Base-by-base conservation (phyloP, 176 grass and related monocot species). In the Dendrocalamus sinicus region DNA sequence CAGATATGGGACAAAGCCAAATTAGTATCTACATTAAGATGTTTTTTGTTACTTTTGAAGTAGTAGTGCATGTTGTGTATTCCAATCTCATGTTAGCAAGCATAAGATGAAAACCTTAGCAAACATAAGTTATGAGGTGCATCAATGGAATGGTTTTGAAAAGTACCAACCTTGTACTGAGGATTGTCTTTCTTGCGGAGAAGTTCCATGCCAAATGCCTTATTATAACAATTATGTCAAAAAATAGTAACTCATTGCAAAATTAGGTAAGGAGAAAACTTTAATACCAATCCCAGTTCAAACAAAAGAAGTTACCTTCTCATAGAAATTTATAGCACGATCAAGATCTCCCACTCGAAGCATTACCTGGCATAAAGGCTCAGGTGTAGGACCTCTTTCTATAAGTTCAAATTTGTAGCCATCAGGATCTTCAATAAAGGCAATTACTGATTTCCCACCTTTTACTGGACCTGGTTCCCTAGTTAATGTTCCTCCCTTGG, bases 131-230 rank as follows among this genome's bases (percentile, higher is more conserved):
- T 2, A 84, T 41, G 30, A 50, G 51, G 1, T 67, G 26, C 8
- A n/a, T 54, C 80, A 41, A 46, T 86, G 22, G 1, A 14, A 48
- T 58, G 44, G 69, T 88, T 77, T 60, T 6, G 1, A 63, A 65
- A 84, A 37, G 80, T 53, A 77, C 75, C 55, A 91, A 99, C 96
- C 94, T 96, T 94, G 81, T 96, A 91, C 66, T 94, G 90, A 79
- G 94, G 94, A 90, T 94, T 96, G 67, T 99, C 96, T 90, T 83
- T 86, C 85, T 88, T 99, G 60, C 84, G 84, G 45, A 99, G 86
- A 92, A 99, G 93, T 82, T 99, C 96, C 96, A 99, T 96, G 77
- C 96, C 96, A 92, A 94, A 99, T 84, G 94, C 96, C 96, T 98
- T 67, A 70, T 85, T 67, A 61, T 55, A 84, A 90, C 76, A 41